These are phyloP conservation scores for Fraxinus sp. DNA, from an alignment of 305 asterid genomes.

Conservation along the genomic window DNA sequence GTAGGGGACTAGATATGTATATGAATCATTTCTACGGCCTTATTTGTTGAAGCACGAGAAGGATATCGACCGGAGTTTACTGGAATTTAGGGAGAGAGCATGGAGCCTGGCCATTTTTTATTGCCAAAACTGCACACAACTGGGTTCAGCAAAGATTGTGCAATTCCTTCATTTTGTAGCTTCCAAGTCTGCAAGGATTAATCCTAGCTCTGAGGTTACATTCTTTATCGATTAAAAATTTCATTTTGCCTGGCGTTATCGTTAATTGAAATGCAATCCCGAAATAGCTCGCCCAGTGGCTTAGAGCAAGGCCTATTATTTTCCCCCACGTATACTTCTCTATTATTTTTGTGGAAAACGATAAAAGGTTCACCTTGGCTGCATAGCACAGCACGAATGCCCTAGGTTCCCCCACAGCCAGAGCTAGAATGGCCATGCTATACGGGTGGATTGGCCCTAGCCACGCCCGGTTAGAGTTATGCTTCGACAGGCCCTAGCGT, in stretches of 20 bases:
- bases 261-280: not conserved
- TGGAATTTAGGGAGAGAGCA: conserved; percentile 60
- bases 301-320: not conserved
- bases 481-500: not conserved
- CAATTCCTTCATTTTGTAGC: conserved; percentile 52
- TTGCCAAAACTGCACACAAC: conserved; percentile 77
- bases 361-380: not conserved
- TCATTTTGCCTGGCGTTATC: not conserved
- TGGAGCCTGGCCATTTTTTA: conserved; percentile 75
- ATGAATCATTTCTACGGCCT: conserved; percentile 63
- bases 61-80: conserved; percentile 59
- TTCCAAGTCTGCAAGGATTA: conserved; percentile 36
- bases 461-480: not conserved
- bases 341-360: too few species aligned
- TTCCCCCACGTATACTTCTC: not conserved
- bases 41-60: conserved; percentile 56
- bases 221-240: not conserved
- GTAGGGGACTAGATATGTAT: conserved; percentile 67
- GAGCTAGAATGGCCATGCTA: not conserved
- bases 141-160: conserved; percentile 64
- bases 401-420: not conserved
- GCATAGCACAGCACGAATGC: not conserved
- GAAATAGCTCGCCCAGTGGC: not conserved
- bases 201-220: conserved; percentile 42
- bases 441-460: not conserved